Evolutionary conservation across 352 stramenopile species (phyloP), one percentile per base, ranked within the genome.

Genomic region (Phytophthora pseudosyringae): DNA sequence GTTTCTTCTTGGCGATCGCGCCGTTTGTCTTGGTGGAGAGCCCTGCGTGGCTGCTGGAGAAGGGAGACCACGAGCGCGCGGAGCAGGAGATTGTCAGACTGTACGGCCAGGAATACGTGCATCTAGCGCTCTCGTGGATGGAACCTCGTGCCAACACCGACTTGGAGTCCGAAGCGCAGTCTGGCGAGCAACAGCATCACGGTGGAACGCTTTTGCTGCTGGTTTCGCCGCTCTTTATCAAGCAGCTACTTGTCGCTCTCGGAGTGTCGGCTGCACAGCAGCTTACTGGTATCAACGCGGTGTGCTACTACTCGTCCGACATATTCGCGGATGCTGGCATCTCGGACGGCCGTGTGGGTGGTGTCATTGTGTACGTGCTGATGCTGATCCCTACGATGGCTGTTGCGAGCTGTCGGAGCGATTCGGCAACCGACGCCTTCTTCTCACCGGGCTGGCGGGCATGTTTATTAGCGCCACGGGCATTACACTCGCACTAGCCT

Each of bases 241-340:
- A 60, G 3, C 78, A 87, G 48, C 49, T 81, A 1, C 46, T 87
- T 4, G 60, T 80, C 5, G 78, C 76, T 2, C 65, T 83, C 6
- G 70, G 59, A 0, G 54, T 88, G 25, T 67, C 71, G 11, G 57
- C 56, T 40, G 69, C 70, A 11, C 78, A 87, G 39, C 79, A 89
- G 43, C 67, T 89, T 33, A 81, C 80, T 1, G 82, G 82, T n/a
- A n/a, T n/a, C 46, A 88, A 88, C 55, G 76, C 73, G 13, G 72
- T 88, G 25, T 88, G 83, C 61, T 78, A 83, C 59, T 90, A 90
- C 57, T 88, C 79, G 40, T 83, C 75, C 28, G 64, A 75, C 8
- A 76, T 90, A 33, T 88, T 90, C 47, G 74, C 67, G 26, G 56
- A 77, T 43, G 78, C 76, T 10, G 81, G 81, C 0, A 65, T 90